Evolutionary conservation across 2,329 filamentous ascomycete species (phyloP).

Genomic region (Zymoseptoria tritici): DNA sequence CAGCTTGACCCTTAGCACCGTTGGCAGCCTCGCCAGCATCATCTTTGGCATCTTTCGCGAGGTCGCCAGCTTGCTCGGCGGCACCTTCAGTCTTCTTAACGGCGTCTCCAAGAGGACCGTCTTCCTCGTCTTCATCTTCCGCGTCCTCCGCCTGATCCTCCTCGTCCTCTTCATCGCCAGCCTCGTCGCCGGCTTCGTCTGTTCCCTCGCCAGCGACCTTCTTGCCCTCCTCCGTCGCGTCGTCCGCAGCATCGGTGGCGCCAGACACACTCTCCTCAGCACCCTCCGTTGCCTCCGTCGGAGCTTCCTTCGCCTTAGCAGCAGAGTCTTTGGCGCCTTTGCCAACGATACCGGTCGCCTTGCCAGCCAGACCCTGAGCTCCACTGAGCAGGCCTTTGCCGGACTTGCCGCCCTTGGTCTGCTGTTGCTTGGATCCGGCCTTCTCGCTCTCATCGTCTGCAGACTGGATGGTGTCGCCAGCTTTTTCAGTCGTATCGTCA

Average conservation of each 20-base stretch:
- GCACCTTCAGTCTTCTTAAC: constrained; percentile 19
- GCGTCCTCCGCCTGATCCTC: constrained; percentile 19
- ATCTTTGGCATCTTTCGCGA: constrained; percentile 22
- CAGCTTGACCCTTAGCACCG: constrained; percentile 17
- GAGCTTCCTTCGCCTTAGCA: constrained; percentile 16
- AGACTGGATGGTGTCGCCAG: constrained; percentile 29
- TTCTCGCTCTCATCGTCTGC: constrained; percentile 25
- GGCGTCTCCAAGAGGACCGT: constrained; percentile 13
- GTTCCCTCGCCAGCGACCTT: constrained; percentile 27
- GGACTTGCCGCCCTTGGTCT: constrained; percentile 11
- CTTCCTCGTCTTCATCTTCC: constrained; percentile 22
- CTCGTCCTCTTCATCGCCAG: constrained; percentile 19
- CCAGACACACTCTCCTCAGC: constrained; percentile 29
- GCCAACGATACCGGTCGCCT: constrained; percentile 40
- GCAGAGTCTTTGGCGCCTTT: constrained; percentile 35
- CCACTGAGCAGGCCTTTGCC: constrained; percentile 36
- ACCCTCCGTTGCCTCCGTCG: constrained; percentile 27
- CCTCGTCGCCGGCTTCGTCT: constrained; percentile 26
- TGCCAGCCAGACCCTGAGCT: constrained; percentile 41
- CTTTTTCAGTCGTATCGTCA: constrained; percentile 40
- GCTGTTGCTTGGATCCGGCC: constrained; percentile 24
- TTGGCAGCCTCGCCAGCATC: constrained; percentile 17
- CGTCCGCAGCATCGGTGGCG: constrained; percentile 25
- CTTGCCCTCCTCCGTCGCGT: constrained; percentile 26
- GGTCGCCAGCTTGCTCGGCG: constrained; percentile 21